These are phyloP conservation scores for Craspedostauros australis DNA, from an alignment of 108 stramenopile genomes.

Conservation along the genomic window DNA sequence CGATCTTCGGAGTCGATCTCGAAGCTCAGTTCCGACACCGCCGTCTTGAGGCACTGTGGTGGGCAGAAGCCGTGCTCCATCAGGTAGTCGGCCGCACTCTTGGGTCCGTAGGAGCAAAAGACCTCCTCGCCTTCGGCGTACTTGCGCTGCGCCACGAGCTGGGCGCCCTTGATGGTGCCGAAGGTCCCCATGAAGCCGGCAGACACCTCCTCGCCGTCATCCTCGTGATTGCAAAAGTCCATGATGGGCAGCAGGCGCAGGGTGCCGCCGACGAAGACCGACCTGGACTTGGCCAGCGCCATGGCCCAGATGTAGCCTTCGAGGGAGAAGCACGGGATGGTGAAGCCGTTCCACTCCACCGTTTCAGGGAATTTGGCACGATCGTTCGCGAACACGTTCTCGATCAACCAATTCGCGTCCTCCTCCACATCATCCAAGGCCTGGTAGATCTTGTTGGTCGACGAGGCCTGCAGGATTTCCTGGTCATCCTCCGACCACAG, in stretches of 20 bases:
- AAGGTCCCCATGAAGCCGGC: conserved; percentile 64
- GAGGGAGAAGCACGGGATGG: conserved; percentile 55
- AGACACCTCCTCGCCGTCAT: conserved; percentile 43
- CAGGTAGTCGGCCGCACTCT: conserved; percentile 85
- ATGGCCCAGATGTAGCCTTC: conserved; percentile 83
- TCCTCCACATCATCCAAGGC: conserved; percentile 79
- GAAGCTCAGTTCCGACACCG: conserved; percentile 61
- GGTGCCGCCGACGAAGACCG: conserved; percentile 83
- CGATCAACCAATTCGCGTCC: conserved; percentile 66
- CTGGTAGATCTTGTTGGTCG: conserved; percentile 75
- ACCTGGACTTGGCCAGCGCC: conserved; percentile 62
- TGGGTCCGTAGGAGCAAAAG: conserved; percentile 81
- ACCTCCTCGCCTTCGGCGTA: conserved; percentile 63
- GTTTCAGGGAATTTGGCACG: conserved; percentile 53
- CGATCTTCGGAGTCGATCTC: conserved; percentile 76
- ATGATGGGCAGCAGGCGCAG: conserved; percentile 73
- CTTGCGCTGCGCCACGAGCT: conserved; percentile 31
- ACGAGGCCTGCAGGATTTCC: conserved; percentile 67
- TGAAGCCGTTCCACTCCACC: conserved; percentile 20
- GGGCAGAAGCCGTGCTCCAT: conserved; percentile 88
- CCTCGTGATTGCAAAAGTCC: conserved; percentile 84
- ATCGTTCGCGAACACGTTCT: conserved; percentile 51
- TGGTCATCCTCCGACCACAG: conserved; percentile 77
- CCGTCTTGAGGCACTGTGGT: conserved; percentile 44
- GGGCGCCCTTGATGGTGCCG: conserved; percentile 61